Evolutionary conservation across 345 rosid genomes (phyloP), one percentile per base, ranked within the genome.

Genomic region (Salix exigua): DNA sequence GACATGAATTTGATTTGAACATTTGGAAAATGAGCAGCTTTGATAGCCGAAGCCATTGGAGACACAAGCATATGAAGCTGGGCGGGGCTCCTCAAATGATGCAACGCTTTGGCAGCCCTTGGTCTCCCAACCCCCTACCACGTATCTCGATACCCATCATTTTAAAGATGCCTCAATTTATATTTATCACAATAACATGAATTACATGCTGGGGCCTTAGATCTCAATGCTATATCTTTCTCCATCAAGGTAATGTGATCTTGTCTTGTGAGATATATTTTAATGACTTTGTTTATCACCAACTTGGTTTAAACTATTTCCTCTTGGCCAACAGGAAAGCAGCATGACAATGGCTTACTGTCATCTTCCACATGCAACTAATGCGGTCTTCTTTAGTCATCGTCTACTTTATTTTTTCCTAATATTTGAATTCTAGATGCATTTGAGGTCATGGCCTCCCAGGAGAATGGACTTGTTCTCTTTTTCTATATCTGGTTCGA

Each of bases 61-160:
- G 66, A 68, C 82, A 61, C 46, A 46, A 67, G 64, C 77, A 73
- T 78, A 78, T 78, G 81, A 75, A 73, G 69, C 61, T 16, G 61
- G 70, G 66, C 21, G 72, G 58, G 46, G 55, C 8, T 68, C 37
- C 58, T 30, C 63, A n/a, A 26, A 53, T 48, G 68, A 13, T 2
- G 77, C 68, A 78, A 70, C 60, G 70, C 33, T 61, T 2, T 18
- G 12, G 58, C 71, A 63, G 28, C 71, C 69, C 62, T 48, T 48
- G 55, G 72, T 70, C 72, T 55, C 75, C 72, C 42, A 64, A 69
- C 78, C n/a, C 58, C 55, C 79, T 42, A 9, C 75, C 78, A 70
- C 75, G 58, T 80, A 80, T 72, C 70, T 42, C 26, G 6, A 55
- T 14, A 21, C 77, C 72, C 74, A 79, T 71, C 62, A 51, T 66